Conservation (phyloP, 257 asterid genomes). For the Solanum tarapatanum region DNA sequence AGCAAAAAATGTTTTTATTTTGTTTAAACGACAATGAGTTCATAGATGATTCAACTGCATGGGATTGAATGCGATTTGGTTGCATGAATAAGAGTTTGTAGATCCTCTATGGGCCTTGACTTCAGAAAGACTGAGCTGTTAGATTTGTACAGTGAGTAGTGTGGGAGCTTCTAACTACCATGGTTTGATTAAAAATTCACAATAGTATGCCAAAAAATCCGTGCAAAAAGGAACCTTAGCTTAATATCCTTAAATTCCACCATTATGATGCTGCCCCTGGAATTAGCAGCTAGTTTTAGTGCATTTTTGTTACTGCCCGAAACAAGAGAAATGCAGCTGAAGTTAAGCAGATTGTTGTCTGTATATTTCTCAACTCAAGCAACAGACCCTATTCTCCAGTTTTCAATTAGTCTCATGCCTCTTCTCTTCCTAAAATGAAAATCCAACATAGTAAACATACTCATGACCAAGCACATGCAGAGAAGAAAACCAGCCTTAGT, state of each 20-base stretch:
- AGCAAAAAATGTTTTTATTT: neutral
- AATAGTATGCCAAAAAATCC: neutral
- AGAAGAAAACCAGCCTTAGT: neutral
- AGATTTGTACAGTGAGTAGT: neutral
- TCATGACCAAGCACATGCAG: neutral
- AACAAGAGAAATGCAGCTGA: neutral
- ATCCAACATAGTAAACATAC: neutral
- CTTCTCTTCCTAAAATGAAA: neutral
- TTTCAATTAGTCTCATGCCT: neutral
- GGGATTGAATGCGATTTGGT: neutral
- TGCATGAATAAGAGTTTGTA: neutral
- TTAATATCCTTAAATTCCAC: neutral
- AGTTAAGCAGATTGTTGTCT: neutral
- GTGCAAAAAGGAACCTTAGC: neutral
- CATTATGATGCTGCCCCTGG: neutral
- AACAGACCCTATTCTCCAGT: neutral
- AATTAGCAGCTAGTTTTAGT: neutral
- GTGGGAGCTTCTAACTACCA: neutral
- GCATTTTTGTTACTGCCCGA: neutral
- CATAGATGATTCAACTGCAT: neutral
- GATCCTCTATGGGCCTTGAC: neutral
- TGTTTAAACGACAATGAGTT: neutral
- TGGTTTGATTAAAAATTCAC: neutral
- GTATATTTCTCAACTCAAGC: neutral
- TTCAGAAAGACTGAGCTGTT: neutral